Conservation (phyloP, 176 grass and related monocot genomes). For the Phragmites australis region DNA sequence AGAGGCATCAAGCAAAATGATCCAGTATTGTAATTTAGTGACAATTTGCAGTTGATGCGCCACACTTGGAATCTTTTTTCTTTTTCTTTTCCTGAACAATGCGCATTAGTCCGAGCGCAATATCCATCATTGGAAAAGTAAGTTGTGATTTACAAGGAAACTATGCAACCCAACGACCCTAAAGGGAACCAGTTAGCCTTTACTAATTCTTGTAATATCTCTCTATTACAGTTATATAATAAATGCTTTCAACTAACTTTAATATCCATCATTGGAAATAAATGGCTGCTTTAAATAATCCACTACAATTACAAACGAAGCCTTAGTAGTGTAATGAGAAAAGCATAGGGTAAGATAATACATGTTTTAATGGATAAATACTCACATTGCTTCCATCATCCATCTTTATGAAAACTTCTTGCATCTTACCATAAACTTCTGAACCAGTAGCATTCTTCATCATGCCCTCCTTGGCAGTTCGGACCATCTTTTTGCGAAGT, state of each 20-base stretch:
- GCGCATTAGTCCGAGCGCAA: too few species aligned
- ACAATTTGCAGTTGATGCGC: too few species aligned
- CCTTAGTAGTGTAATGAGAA: background rate
- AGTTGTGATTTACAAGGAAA: too few species aligned
- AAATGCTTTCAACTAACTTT: background rate
- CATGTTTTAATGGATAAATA: slow-evolving; percentile 1
- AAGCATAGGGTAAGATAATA: background rate
- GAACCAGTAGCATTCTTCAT: slow-evolving; percentile 58
- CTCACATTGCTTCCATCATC: slow-evolving; percentile 55
- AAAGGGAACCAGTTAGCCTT: background rate
- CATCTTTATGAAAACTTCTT: slow-evolving; percentile 73
- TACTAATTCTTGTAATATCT: background rate
- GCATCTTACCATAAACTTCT: slow-evolving; percentile 86
- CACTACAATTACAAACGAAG: background rate
- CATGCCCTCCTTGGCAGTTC: slow-evolving; percentile 74
- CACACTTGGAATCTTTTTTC: too few species aligned
- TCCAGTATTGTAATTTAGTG: background rate
- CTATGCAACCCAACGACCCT: too few species aligned
- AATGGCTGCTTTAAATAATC: background rate
- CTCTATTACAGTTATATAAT: background rate
- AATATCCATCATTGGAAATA: background rate
- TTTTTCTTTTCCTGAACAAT: too few species aligned
- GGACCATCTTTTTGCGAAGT: slow-evolving; percentile 77
- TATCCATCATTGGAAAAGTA: too few species aligned
- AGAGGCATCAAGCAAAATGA: slow-evolving; percentile 18